Conservation (phyloP, 257 asterid genomes). For the Solanum clarkiae region DNA sequence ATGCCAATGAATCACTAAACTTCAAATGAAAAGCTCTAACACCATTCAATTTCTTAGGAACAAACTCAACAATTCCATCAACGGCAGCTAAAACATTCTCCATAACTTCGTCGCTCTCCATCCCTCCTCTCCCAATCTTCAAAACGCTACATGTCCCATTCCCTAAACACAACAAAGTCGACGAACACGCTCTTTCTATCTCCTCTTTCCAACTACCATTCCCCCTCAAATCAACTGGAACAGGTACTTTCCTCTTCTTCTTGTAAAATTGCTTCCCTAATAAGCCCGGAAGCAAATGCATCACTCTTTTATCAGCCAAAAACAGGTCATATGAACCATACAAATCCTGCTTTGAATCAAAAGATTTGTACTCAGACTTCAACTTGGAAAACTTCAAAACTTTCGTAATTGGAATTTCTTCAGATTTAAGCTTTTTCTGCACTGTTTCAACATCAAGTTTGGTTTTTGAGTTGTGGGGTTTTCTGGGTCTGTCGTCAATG, state of each 20-base stretch:
- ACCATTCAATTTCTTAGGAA: slow-evolving; percentile 60
- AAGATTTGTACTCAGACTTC: slow-evolving; percentile 48
- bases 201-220: slow-evolving; percentile 61
- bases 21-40: slow-evolving; percentile 68
- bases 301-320: slow-evolving; percentile 30
- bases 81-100: slow-evolving; percentile 60
- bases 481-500: slow-evolving; percentile 44
- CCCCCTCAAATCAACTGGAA: slow-evolving; percentile 43
- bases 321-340: slow-evolving; percentile 46
- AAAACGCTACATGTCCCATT: slow-evolving; percentile 56
- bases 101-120: slow-evolving; percentile 28
- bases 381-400: slow-evolving; percentile 60
- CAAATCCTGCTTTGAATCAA: slow-evolving; percentile 41
- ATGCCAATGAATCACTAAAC: slow-evolving; percentile 61
- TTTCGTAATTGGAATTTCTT: slow-evolving; percentile 19
- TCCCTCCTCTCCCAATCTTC: slow-evolving; percentile 56
- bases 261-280: slow-evolving; percentile 69
- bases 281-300: slow-evolving; percentile 35
- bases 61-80: slow-evolving; percentile 31
- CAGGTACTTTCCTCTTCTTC: slow-evolving; percentile 57
- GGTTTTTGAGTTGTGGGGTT: background rate
- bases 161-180: slow-evolving; percentile 57
- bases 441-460: slow-evolving; percentile 39
- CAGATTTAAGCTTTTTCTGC: slow-evolving; percentile 19
- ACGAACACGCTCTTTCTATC: slow-evolving; percentile 35